Conservation (phyloP, 148 eudicot genomes). For the Arbutus unedo region DNA sequence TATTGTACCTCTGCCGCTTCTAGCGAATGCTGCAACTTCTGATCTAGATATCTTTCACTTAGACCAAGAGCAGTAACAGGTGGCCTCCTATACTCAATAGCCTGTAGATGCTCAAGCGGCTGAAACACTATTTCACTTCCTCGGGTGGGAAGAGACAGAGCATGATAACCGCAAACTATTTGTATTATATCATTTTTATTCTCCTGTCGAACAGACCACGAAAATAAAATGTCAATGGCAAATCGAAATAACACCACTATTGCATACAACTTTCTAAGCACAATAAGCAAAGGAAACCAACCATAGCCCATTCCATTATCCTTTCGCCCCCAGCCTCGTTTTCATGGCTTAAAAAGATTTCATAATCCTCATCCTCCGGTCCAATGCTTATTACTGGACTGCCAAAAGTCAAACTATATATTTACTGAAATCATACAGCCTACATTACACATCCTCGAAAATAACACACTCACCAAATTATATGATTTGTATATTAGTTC, state of each 20-base stretch:
- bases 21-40: conserved; percentile 30
- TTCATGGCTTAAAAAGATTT: conserved; percentile 40
- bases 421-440: conserved; percentile 9
- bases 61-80: conserved; percentile 57
- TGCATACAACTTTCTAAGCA: conserved; percentile 8
- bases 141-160: conserved; percentile 58
- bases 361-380: conserved; percentile 66
- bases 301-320: conserved; percentile 89
- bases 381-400: conserved; percentile 73
- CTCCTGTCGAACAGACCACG: conserved; percentile 54
- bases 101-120: conserved; percentile 90
- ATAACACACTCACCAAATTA: not conserved
- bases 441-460: not conserved
- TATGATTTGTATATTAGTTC: not conserved
- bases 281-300: conserved; percentile 33
- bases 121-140: conserved; percentile 73
- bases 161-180: conserved; percentile 71
- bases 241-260: conserved; percentile 13
- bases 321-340: conserved; percentile 56
- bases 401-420: conserved; percentile 38
- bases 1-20: conserved; percentile 53
- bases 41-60: conserved; percentile 38
- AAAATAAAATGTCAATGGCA: conserved; percentile 4
- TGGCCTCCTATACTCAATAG: conserved; percentile 62
- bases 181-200: conserved; percentile 70